Conservation (phyloP, 257 asterid species). For the Linderniella brevidens region DNA sequence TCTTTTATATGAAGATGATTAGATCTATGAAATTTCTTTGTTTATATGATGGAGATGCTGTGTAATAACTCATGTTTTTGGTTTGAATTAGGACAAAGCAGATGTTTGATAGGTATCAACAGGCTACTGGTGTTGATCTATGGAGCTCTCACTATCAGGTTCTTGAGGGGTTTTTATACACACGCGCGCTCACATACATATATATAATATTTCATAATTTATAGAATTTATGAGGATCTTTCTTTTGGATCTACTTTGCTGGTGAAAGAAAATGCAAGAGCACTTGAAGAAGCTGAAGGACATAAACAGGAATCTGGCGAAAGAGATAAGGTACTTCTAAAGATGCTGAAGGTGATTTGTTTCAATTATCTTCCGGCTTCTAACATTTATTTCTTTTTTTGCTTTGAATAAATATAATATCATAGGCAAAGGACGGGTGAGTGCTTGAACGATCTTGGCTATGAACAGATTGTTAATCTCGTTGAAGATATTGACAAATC, state of each 20-base stretch:
- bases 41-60: neutral
- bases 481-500: slow-evolving; percentile 30
- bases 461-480: slow-evolving; percentile 28
- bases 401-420: neutral
- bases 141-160: slow-evolving; percentile 89
- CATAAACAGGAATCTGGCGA: slow-evolving; percentile 56
- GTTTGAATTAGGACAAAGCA: slow-evolving; percentile 45
- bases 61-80: neutral
- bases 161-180: neutral
- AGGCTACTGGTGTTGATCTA: slow-evolving; percentile 54
- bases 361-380: neutral
- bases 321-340: slow-evolving; percentile 47
- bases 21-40: neutral
- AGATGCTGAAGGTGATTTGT: neutral
- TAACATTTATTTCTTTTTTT: neutral
- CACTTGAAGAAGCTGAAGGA: slow-evolving; percentile 75
- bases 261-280: slow-evolving; percentile 70
- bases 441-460: slow-evolving; percentile 36
- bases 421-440: slow-evolving; percentile 46
- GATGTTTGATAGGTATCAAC: slow-evolving; percentile 66
- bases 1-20: neutral
- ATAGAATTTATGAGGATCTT: neutral
- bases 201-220: neutral
- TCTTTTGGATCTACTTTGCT: neutral
- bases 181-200: neutral